phyloP scores from a whole-genome alignment of 805 yeast species.

The Ascoidea tarda region DNA sequence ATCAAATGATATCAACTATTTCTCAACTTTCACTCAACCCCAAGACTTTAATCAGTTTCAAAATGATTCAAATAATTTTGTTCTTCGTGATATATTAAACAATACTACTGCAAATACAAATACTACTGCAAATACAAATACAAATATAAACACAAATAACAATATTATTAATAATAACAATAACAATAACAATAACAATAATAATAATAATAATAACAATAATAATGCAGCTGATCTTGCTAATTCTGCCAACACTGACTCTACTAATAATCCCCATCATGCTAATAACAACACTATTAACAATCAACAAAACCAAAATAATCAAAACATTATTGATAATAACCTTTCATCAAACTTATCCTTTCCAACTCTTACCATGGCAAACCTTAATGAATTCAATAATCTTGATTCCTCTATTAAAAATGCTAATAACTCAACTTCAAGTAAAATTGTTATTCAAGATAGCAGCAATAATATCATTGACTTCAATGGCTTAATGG shows the following conservation, averaged over 20 bases:
- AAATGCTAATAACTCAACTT: neutral
- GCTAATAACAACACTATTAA: neutral
- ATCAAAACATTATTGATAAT: neutral
- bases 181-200: neutral
- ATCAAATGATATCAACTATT: neutral
- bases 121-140: neutral
- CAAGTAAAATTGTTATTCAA: neutral
- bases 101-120: neutral
- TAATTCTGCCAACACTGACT: neutral
- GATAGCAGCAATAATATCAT: neutral
- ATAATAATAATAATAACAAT: neutral
- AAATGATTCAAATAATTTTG: neutral
- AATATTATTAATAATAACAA: neutral
- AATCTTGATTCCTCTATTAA: neutral
- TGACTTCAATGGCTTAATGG: neutral
- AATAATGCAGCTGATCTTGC: neutral
- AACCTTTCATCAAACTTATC: conserved; percentile 3
- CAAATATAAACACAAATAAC: neutral
- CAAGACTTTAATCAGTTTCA: neutral
- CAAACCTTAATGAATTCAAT: neutral
- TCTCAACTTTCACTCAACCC: neutral
- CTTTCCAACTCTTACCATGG: conserved; percentile 1
- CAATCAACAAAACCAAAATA: conserved; percentile 1
- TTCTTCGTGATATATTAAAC: neutral
- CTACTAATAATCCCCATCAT: neutral